Percentiles rank a stretch among this genome's conserved stretches.
Conservation (phyloP, 768 basidiomycete species). For the Mycena olivaceomarginata region DNA sequence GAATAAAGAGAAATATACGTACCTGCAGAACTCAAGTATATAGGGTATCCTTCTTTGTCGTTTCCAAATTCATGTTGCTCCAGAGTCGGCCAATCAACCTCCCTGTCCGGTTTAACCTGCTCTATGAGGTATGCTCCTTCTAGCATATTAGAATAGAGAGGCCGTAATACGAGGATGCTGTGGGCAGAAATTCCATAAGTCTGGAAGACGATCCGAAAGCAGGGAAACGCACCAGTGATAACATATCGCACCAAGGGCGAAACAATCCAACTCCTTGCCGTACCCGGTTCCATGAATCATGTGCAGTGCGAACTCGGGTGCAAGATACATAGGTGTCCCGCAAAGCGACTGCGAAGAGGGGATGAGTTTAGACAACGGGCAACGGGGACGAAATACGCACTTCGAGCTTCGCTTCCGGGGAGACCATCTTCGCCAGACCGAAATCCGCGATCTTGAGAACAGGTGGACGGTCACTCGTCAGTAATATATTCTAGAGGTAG, state of each 20-base stretch:
- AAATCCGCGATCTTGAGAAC: slow-evolving; percentile 96
- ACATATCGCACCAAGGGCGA: slow-evolving; percentile 95
- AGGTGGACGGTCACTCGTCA: slow-evolving; percentile 82
- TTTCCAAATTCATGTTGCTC: not conserved
- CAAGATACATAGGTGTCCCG: slow-evolving; percentile 95
- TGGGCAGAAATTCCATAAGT: not conserved
- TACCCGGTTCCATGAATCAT: slow-evolving; percentile 74
- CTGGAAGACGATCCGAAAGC: not conserved
- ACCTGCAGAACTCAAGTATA: slow-evolving; percentile 50
- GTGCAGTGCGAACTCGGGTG: slow-evolving; percentile 83
- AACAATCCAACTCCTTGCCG: slow-evolving; percentile 91
- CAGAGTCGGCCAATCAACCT: slow-evolving; percentile 5
- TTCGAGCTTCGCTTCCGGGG: slow-evolving; percentile 82
- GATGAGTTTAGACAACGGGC: not conserved
- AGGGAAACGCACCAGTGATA: slow-evolving; percentile 70
- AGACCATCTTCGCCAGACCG: slow-evolving; percentile 94
- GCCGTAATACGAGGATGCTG: not conserved
- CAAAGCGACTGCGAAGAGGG: slow-evolving; percentile 83
- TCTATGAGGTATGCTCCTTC: not conserved
- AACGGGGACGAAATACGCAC: slow-evolving; percentile 64
- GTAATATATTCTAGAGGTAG: slow-evolving; percentile 80
- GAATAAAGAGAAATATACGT: slow-evolving; percentile 25
- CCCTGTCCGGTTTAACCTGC: not conserved
- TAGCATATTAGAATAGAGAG: not conserved
- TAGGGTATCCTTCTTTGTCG: slow-evolving; percentile 32